These are phyloP conservation scores for Fusarium hostae DNA, from an alignment of 2,329 filamentous ascomycete genomes.

Conservation along the genomic window DNA sequence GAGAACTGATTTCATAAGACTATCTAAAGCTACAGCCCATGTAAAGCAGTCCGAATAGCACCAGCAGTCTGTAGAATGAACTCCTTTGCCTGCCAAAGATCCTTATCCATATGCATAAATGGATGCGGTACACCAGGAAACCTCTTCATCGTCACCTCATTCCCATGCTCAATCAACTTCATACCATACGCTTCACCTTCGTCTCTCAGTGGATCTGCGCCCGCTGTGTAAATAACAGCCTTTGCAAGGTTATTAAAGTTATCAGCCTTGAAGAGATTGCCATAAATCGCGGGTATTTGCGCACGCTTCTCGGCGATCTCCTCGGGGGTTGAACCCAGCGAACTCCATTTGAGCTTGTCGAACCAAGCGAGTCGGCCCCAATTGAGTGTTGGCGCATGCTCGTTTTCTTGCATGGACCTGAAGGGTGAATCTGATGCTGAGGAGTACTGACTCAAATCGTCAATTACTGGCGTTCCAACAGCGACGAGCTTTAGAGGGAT, in stretches of 20 bases:
- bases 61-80: slow-evolving; percentile 49
- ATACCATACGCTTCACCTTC: slow-evolving; percentile 60
- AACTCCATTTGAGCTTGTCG: slow-evolving; percentile 20
- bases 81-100: slow-evolving; percentile 50
- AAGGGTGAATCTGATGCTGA: slow-evolving; percentile 11
- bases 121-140: slow-evolving; percentile 61
- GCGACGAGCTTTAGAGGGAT: slow-evolving; percentile 10
- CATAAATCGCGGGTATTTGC: neutral
- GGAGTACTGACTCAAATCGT: slow-evolving; percentile 2
- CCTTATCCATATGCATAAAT: slow-evolving; percentile 61
- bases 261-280: neutral
- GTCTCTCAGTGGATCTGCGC: slow-evolving; percentile 50
- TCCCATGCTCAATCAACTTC: slow-evolving; percentile 56
- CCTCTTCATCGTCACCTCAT: slow-evolving; percentile 58
- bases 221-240: slow-evolving; percentile 4
- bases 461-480: slow-evolving; percentile 8
- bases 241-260: slow-evolving; percentile 7
- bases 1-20: accelerated
- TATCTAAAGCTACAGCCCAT: neutral
- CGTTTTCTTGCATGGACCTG: neutral
- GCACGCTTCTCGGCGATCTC: neutral
- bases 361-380: slow-evolving; percentile 9
- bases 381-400: slow-evolving; percentile 13
- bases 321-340: neutral
- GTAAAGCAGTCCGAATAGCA: slow-evolving; percentile 43